Percentiles rank a stretch among this genome's conserved stretches.
phyloP scores from a whole-genome alignment of 208 protist species.

The Wallacemonas sp. region DNA sequence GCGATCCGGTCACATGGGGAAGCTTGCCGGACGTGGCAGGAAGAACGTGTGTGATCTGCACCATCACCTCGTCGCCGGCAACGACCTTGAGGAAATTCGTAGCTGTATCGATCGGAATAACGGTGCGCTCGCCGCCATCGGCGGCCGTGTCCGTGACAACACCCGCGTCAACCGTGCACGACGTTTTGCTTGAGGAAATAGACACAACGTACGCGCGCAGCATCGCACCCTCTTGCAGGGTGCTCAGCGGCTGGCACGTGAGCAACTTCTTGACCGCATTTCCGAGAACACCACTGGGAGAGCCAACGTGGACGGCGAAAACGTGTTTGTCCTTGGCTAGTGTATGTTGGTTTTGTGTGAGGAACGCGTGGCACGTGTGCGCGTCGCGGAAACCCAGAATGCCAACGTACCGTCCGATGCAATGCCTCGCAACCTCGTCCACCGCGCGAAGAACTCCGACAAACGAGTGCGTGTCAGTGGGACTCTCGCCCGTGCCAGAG shows the following conservation, averaged over 20 bases:
- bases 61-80: constrained; percentile 58
- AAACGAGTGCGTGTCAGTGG: constrained; percentile 4
- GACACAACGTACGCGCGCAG: constrained; percentile 70
- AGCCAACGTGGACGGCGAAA: constrained; percentile 43
- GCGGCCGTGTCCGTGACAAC: constrained; percentile 24
- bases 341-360: constrained; percentile 40
- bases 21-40: constrained; percentile 28
- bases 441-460: constrained; percentile 15
- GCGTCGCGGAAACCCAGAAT: constrained; percentile 43
- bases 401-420: constrained; percentile 46
- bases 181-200: constrained; percentile 29
- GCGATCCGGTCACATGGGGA: constrained; percentile 22
- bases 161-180: constrained; percentile 70
- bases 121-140: constrained; percentile 17
- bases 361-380: constrained; percentile 50
- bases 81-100: constrained; percentile 73
- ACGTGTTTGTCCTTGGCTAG: constrained; percentile 40
- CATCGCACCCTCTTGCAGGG: constrained; percentile 34
- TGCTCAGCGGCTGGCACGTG: constrained; percentile 17
- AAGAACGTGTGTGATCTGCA: constrained; percentile 43
- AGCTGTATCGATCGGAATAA: constrained; percentile 53
- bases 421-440: constrained; percentile 29
- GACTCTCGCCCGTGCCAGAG: constrained; percentile 1
- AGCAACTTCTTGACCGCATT: constrained; percentile 32
- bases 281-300: constrained; percentile 14